Evolutionary conservation across 106 monocot genomes (phyloP), one percentile per base, ranked within the genome.

Genomic region (Posidonia australis): DNA sequence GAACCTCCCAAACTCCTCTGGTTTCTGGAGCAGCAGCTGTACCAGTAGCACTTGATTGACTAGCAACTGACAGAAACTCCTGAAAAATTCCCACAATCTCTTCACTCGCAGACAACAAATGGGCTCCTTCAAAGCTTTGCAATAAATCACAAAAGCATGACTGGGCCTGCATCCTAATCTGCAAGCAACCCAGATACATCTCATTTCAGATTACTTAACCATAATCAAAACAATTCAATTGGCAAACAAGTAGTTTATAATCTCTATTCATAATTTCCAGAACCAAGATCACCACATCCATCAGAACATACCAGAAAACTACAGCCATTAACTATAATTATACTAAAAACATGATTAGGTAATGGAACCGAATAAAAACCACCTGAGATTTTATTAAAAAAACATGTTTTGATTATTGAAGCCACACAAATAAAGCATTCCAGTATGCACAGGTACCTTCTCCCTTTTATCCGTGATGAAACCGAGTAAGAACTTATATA

Each of bases 101-200:
- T 77, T 96, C 86, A 46, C 96, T 85, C 59, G 87, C 96, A 12
- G 45, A 49, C n/a, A 75, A 70, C 36, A 82, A 25, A 23, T 77
- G 44, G 13, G 78, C 60, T 66, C 81, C 86, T 68, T 79, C 80
- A 66, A 90, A 87, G 70, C 79, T 80, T 67, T 73, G 70, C 10
- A 96, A 74, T 42, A 90, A 59, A 72, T 79, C 80, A 55, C 48
- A 49, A 18, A 87, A 54, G 32, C 84, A 87, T 54, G 72, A 51
- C 72, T 84, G 84, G 47, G 84, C 67, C 25, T 85, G 80, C 44
- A 79, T 85, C 55, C 96, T 84, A 43, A 96, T 87, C 94, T 96
- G 66, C 62, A 74, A 52, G 53, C 1, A 53, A 72, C 43, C 30
- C 25, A 18, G n/a, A 56, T 62, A 67, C 44, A 17, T 24, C 13